phyloP scores from a whole-genome alignment of 1,284 basidiomycete species.

The Trametes hirsuta region DNA sequence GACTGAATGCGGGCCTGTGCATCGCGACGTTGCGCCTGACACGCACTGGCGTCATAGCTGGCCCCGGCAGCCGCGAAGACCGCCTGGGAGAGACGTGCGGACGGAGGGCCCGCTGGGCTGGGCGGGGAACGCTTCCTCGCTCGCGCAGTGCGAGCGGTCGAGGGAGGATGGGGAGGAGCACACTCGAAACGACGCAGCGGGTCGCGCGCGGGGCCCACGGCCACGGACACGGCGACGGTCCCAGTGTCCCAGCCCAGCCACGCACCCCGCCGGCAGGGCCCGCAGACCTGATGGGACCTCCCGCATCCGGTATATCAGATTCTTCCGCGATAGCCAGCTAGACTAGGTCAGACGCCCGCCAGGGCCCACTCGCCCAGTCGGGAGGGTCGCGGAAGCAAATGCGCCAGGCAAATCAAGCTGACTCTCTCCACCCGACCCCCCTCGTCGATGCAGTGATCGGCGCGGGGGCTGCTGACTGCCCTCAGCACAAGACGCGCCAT shows the following conservation, averaged over 20 bases:
- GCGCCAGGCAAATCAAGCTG: conserved; percentile 22
- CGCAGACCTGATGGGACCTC: conserved; percentile 10
- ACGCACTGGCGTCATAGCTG: conserved; percentile 13
- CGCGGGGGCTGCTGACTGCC: background rate
- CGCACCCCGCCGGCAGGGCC: conserved; percentile 6
- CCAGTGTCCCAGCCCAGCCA: background rate
- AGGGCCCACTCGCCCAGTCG: background rate
- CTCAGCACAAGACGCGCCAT: conserved; percentile 1
- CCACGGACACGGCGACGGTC: background rate
- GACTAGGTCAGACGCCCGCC: background rate
- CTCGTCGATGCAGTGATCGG: background rate
- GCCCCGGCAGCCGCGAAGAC: conserved; percentile 14
- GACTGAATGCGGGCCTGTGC: conserved; percentile 9
- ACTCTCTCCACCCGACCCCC: background rate
- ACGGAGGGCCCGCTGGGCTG: conserved; percentile 1
- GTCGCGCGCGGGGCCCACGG: conserved; percentile 4
- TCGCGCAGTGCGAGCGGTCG: background rate
- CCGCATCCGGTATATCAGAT: conserved; percentile 21
- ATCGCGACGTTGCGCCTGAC: background rate
- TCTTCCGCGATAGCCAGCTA: conserved; percentile 16
- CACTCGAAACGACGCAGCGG: conserved; percentile 13
- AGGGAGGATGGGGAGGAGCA: background rate
- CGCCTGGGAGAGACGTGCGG: conserved; percentile 1
- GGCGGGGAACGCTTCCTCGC: background rate
- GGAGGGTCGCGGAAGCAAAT: conserved; percentile 28